Conservation (phyloP, 2,329 filamentous ascomycete genomes). For the Sarocladiaceae sp. region DNA sequence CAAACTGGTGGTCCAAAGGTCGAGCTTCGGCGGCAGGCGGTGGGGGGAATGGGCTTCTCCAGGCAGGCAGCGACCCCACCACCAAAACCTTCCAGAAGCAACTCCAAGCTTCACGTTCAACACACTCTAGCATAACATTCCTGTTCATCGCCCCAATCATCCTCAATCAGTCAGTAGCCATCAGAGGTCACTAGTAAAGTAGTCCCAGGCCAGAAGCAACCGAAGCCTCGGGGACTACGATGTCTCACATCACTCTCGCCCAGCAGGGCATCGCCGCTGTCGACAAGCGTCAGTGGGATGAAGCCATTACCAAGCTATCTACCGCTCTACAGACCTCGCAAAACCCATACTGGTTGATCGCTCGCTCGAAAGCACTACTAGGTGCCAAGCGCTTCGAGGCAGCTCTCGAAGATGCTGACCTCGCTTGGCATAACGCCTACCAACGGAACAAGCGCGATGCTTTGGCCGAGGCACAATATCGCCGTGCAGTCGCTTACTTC, state of each 20-base stretch:
- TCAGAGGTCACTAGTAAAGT: no score
- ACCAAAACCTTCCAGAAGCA: background rate
- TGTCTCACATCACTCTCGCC: conserved; percentile 47
- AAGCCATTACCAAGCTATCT: conserved; percentile 63
- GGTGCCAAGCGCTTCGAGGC: conserved; percentile 53
- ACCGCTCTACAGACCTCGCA: conserved; percentile 57
- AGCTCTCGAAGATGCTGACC: conserved; percentile 65
- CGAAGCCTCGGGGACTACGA: no score
- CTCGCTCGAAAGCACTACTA: conserved; percentile 73
- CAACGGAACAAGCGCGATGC: conserved; percentile 67
- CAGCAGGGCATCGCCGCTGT: conserved; percentile 61
- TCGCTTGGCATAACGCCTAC: conserved; percentile 53
- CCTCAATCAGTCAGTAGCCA: no score
- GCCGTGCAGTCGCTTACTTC: conserved; percentile 68
- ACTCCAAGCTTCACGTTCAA: background rate
- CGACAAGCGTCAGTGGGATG: conserved; percentile 54
- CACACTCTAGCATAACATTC: no score
- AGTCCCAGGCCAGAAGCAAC: no score
- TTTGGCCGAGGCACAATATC: conserved; percentile 75
- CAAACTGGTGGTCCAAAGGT: no score
- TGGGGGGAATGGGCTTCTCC: no score
- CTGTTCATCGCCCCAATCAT: no score
- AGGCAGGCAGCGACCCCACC: no score
- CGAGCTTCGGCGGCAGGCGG: no score
- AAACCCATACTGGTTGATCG: conserved; percentile 73